Evolutionary conservation across 257 asterid genomes (phyloP).

Genomic region (Solanum pimpinellifolium): DNA sequence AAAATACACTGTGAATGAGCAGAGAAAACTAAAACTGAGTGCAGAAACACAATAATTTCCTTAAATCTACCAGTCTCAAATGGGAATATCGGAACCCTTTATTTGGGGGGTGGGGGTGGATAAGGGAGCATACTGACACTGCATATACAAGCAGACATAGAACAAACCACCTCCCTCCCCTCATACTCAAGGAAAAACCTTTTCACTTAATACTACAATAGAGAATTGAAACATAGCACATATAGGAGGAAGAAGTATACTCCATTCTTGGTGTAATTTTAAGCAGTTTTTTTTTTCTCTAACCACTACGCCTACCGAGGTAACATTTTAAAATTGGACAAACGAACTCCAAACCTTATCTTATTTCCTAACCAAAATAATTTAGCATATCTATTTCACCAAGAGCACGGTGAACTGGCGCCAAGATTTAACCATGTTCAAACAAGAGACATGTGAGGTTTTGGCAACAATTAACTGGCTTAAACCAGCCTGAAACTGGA

Average conservation of each 20-base stretch:
- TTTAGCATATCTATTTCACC: neutral
- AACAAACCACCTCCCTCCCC: neutral
- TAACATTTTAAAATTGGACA: neutral
- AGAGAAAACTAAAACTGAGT: neutral
- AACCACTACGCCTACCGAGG: neutral
- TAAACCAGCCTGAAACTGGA: neutral
- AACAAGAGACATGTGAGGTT: neutral
- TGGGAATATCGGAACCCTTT: neutral
- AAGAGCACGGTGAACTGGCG: neutral
- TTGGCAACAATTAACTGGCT: neutral
- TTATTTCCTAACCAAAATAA: neutral
- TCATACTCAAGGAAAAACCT: neutral
- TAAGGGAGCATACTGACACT: neutral
- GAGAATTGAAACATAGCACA: neutral
- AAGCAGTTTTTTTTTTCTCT: neutral
- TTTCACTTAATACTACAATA: neutral
- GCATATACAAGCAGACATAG: neutral
- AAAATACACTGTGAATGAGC: neutral
- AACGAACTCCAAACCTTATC: neutral
- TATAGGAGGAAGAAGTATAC: neutral
- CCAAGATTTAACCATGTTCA: neutral
- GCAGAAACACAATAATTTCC: neutral
- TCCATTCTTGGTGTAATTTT: neutral
- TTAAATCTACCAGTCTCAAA: neutral
- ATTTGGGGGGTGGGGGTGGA: neutral